Conservation (phyloP, 192 early-diverging fungal genomes). For the Pilaira anomala region DNA sequence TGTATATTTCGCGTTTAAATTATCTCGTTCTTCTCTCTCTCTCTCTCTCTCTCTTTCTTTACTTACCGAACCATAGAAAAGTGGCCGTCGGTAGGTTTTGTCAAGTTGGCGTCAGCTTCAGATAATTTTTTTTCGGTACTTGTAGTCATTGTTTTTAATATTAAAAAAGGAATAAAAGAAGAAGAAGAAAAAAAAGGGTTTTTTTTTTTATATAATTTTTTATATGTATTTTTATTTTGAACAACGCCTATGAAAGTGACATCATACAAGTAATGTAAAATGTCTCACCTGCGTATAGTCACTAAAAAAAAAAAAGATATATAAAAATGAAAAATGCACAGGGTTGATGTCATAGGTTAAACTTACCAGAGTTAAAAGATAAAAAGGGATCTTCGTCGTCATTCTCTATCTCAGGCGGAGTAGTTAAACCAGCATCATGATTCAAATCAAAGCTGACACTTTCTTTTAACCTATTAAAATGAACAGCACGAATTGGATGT, state of each 20-base stretch:
- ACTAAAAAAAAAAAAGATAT: conserved; percentile 2
- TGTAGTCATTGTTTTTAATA: background rate
- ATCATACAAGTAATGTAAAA: background rate
- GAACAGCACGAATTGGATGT: conserved; percentile 38
- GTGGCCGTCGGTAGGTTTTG: conserved; percentile 3
- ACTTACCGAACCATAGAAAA: conserved; percentile 24
- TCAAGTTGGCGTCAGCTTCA: conserved; percentile 7
- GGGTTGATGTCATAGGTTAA: background rate
- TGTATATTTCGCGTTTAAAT: too few relatives aligned
- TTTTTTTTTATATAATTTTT: too few relatives aligned
- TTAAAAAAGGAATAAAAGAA: background rate
- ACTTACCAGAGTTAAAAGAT: conserved; percentile 54
- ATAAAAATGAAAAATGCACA: background rate
- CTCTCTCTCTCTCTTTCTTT: too few relatives aligned
- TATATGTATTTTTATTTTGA: too few relatives aligned
- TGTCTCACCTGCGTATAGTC: background rate
- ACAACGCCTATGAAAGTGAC: background rate
- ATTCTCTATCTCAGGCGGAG: background rate
- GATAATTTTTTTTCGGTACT: conserved; percentile 3
- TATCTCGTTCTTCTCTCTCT: background rate
- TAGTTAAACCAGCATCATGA: conserved; percentile 27
- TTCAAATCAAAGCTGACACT: conserved; percentile 66
- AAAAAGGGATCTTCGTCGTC: conserved; percentile 43
- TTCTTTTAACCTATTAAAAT: conserved; percentile 64
- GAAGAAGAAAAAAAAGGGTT: background rate